Conservation (phyloP, 2,329 filamentous ascomycete species). For the Diaporthe citriasiana region DNA sequence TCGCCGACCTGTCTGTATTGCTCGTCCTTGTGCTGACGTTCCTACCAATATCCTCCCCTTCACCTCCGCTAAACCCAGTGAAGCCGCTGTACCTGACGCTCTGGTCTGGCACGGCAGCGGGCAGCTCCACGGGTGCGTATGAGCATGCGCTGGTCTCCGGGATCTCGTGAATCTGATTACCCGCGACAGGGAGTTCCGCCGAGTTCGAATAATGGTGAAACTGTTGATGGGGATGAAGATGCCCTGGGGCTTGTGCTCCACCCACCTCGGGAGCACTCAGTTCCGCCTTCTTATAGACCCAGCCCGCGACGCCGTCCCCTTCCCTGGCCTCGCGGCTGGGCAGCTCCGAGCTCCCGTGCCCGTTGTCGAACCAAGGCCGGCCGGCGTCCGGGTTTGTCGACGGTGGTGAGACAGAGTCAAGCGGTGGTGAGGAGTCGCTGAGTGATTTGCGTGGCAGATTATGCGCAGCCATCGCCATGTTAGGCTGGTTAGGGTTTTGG, state of each 20-base stretch:
- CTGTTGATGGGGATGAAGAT: slow-evolving; percentile 8
- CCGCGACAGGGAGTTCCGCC: slow-evolving; percentile 7
- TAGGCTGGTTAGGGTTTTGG: neutral
- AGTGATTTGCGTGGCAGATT: slow-evolving; percentile 2
- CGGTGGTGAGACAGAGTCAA: slow-evolving; percentile 13
- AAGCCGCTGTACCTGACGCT: slow-evolving; percentile 20
- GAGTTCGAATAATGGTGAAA: slow-evolving; percentile 5
- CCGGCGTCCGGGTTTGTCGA: slow-evolving; percentile 18
- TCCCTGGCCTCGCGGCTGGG: neutral
- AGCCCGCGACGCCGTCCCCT: neutral
- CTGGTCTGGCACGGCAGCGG: slow-evolving; percentile 19
- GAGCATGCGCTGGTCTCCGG: slow-evolving; percentile 11
- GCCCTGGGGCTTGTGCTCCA: neutral
- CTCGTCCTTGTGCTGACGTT: slow-evolving; percentile 28
- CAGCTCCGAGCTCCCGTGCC: slow-evolving; percentile 27
- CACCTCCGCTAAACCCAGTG: slow-evolving; percentile 16
- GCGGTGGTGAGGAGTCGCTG: slow-evolving; percentile 11
- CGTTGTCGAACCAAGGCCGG: slow-evolving; percentile 24
- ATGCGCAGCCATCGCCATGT: slow-evolving; percentile 14
- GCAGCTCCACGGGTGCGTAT: slow-evolving; percentile 23
- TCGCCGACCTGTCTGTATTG: slow-evolving; percentile 14
- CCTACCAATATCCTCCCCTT: slow-evolving; percentile 15
- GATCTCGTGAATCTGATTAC: slow-evolving; percentile 26
- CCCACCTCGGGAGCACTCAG: neutral
- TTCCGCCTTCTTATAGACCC: slow-evolving; percentile 18